Base-by-base conservation (phyloP, 345 rosid genomes). In the Euphorbia tirucalli region DNA sequence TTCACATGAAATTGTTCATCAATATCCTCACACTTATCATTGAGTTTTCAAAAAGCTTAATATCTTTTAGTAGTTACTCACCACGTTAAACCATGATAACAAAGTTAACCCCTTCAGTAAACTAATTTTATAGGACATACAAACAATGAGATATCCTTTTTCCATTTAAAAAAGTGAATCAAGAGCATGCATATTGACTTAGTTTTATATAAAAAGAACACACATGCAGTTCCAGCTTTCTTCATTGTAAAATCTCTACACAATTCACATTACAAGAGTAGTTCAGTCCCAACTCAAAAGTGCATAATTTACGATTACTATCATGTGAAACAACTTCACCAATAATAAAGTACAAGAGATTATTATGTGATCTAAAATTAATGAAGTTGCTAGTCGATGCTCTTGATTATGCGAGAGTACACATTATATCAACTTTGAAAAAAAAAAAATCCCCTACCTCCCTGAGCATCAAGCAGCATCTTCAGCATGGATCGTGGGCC, bases 401-500 rank as follows among this genome's bases (percentile, higher is more conserved):
- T 52, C 16, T 21, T 21, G 58, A 0, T 19, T 52, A n/a, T 52
- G 25, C 19, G 58, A 5, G 15, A 21, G 60, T 11, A 10, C 13
- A 56, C 57, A 52, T 4, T 4, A 16, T 48, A 22, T 48, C 15
- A 59, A 50, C 18, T 18, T 27, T 14, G 21, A 0, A 24, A 22
- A 54, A 48, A 63, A 65, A 54, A 48, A 63, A 65, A 75, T 19
- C 11, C 19, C 60, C 57, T 44, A 93, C 99, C 99, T 86, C 97
- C 99, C 50, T 65, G 41, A 77, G 93, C 88, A 87, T 90, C 96
- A 62, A 95, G 97, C 31, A 95, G 87, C 99, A 95, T 95, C 87
- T 95, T 95, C 73, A 90, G 71, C 99, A 95, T 95, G 66, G 97
- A 90, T 21, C 99, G 81, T 44, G 99, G 99, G 59, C 97, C 99